These are phyloP conservation scores for Stenogyne calaminthoides DNA, from an alignment of 305 asterid species.

Conservation along the genomic window DNA sequence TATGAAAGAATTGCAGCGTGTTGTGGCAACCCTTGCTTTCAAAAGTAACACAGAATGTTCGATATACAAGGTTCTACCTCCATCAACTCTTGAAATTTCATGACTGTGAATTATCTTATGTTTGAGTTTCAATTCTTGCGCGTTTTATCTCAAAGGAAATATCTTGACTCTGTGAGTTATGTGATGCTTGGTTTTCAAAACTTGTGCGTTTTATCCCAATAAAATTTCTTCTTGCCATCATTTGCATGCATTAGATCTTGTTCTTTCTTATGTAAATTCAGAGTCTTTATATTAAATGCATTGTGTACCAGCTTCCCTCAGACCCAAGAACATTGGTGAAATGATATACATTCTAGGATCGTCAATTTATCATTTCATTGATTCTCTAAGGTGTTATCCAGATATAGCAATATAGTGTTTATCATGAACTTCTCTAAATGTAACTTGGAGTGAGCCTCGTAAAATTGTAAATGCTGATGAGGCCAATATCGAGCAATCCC, in stretches of 20 bases:
- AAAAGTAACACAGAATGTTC: conserved; percentile 82
- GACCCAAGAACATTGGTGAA: not conserved
- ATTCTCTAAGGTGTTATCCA: not conserved
- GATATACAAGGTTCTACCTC: conserved; percentile 66
- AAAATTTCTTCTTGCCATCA: conserved; percentile 8
- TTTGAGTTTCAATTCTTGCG: not conserved
- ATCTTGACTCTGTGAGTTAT: not conserved
- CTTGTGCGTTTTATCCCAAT: not conserved
- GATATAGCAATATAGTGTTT: not conserved
- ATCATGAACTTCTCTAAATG: not conserved
- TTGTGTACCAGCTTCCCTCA: not conserved
- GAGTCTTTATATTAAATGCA: not conserved
- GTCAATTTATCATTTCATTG: not conserved
- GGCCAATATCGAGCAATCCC: not conserved
- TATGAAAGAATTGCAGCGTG: conserved; percentile 95
- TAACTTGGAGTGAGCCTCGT: not conserved
- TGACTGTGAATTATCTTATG: conserved; percentile 18
- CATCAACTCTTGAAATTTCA: conserved; percentile 16
- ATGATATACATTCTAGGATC: not conserved
- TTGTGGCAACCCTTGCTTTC: conserved; percentile 90
- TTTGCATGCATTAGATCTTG: conserved; percentile 8
- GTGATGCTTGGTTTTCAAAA: conserved; percentile 9
- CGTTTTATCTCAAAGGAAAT: not conserved
- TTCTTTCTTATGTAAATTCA: not conserved
- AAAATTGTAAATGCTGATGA: not conserved